Evolutionary conservation across 148 eudicot species (phyloP), one percentile per base, ranked within the genome.

Genomic region (Vaccinium darrowii): DNA sequence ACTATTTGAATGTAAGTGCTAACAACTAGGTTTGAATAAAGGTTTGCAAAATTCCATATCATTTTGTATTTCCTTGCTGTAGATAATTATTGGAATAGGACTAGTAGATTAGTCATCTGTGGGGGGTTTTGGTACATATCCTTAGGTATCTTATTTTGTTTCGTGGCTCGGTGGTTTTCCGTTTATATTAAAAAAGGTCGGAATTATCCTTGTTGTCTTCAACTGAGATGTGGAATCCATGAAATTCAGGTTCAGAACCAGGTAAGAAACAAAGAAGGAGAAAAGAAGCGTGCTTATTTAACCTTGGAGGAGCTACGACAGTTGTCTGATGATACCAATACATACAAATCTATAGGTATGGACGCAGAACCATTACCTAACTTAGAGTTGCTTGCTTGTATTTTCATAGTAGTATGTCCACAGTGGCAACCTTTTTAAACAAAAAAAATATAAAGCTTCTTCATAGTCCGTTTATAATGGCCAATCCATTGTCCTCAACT

Each of bases 261-360:
- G 88, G 84, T 92, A 78, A 88, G 98, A 81, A 90, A 91, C 65
- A 97, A 97, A 87, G 99, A 97, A 89, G 90, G 90, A 75, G 99
- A 97, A 72, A 97, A 92, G 91, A 97, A 97, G 88, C 94, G 99
- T 74, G 99, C 98, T 43, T 97, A 92, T 89, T 89, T 95, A 76
- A 94, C 98, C 74, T 89, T 97, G 90, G 99, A 97, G 90, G 99
- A 97, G 91, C 88, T 97, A 87, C 88, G 88, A 65, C 94, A 90
- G 78, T 76, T 97, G 87, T 91, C 99, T 79, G 95, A 91, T 88
- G 96, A 91, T 88, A 94, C 98, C 62, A 97, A 95, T 86, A 97
- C 99, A 23, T 97, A 95, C 89, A 97, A 97, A 87, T 92, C 99
- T 62, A 94, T 97, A 69, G 99, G 99, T 95, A 90, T 83, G 57